Conservation (phyloP, 345 rosid genomes). For the Lenwebbia sp. region DNA sequence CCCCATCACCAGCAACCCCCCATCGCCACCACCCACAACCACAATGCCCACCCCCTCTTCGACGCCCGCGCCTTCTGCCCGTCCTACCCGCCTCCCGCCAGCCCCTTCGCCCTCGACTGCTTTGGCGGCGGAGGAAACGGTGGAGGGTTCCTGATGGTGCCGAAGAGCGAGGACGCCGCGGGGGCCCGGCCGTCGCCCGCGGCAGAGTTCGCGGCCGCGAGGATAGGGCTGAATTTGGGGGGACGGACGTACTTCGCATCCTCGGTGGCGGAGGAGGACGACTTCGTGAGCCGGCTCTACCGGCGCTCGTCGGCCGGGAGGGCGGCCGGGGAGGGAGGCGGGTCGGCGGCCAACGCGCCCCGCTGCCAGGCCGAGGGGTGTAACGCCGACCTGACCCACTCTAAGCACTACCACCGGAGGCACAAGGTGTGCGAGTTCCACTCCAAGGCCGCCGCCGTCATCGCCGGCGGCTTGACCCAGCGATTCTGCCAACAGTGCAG, state of each 20-base stretch:
- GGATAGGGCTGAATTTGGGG: slow-evolving; percentile 87
- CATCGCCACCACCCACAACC: slow-evolving; percentile 24
- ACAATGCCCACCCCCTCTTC: slow-evolving; percentile 19
- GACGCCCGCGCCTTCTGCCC: background rate
- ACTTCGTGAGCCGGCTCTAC: slow-evolving; percentile 80
- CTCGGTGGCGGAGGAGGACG: slow-evolving; percentile 52
- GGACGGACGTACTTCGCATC: slow-evolving; percentile 85
- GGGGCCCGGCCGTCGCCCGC: slow-evolving; percentile 8
- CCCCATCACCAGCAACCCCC: slow-evolving; percentile 1
- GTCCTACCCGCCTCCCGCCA: background rate
- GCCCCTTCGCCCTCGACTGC: slow-evolving; percentile 24
- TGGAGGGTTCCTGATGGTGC: slow-evolving; percentile 37
- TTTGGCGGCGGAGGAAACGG: slow-evolving; percentile 17
- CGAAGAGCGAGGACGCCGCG: slow-evolving; percentile 57
- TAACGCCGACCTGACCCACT: slow-evolving; percentile 82
- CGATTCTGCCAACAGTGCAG: slow-evolving; percentile 99
- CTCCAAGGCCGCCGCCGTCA: slow-evolving; percentile 86
- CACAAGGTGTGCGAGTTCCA: slow-evolving; percentile 98
- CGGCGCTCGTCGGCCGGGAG: slow-evolving; percentile 65
- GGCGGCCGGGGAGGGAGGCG: slow-evolving; percentile 13
- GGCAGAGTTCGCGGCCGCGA: slow-evolving; percentile 34
- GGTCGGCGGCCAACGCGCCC: slow-evolving; percentile 31
- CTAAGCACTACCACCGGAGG: slow-evolving; percentile 95
- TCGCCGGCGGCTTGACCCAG: slow-evolving; percentile 84
- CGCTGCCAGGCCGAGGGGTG: slow-evolving; percentile 98